A percentile compares a stretch with the other conserved stretches of the same genome.
These are phyloP conservation scores for Phytophthora pinifolia DNA, from an alignment of 352 stramenopile species.

Conservation along the genomic window DNA sequence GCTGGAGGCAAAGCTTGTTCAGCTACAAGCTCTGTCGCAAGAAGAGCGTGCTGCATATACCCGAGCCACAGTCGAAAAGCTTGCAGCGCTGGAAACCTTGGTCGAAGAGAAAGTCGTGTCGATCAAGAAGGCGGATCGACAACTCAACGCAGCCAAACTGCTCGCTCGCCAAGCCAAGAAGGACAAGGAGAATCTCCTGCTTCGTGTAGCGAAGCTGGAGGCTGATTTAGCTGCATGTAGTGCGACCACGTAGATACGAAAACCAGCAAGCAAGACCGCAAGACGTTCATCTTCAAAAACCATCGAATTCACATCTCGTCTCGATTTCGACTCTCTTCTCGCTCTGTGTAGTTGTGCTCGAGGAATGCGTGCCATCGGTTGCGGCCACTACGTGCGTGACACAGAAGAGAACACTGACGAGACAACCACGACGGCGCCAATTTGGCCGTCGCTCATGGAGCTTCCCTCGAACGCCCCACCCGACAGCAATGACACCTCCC, in stretches of 20 bases:
- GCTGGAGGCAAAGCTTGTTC: conserved; percentile 36
- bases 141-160: conserved; percentile 72
- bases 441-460: conserved; percentile 31
- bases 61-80: conserved; percentile 28
- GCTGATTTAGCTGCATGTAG: conserved; percentile 14
- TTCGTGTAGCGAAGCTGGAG: conserved; percentile 46
- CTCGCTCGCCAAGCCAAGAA: conserved; percentile 67
- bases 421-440: conserved; percentile 42
- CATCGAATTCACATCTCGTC: too few species aligned
- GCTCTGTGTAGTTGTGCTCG: conserved; percentile 39
- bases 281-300: too few species aligned
- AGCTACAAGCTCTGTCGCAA: conserved; percentile 39
- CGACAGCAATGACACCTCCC: conserved; percentile 40
- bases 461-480: conserved; percentile 32
- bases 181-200: conserved; percentile 60
- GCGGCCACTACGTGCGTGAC: conserved; percentile 20
- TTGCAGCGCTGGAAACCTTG: conserved; percentile 34
- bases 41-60: conserved; percentile 38
- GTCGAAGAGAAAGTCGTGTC: conserved; percentile 49
- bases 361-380: conserved; percentile 37
- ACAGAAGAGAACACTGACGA: too few species aligned
- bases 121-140: conserved; percentile 55
- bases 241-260: conserved; percentile 1
- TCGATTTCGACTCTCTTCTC: conserved; percentile 27
- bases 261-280: background rate